phyloP scores from a whole-genome alignment of 78 protist genomes.

The Thecamonas trahens region DNA sequence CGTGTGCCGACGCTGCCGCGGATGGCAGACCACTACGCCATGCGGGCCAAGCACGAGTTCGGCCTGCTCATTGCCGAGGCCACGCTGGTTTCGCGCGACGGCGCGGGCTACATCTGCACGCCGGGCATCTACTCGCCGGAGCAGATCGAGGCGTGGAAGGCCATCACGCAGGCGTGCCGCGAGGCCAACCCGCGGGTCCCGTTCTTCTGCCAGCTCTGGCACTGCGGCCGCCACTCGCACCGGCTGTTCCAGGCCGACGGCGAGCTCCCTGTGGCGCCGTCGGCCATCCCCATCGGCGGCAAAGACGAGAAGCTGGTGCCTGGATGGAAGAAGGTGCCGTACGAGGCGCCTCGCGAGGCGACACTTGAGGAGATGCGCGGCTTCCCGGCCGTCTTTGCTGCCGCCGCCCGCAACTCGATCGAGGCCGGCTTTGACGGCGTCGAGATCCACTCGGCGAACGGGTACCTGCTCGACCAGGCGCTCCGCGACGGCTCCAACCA shows the following conservation, averaged over 20 bases:
- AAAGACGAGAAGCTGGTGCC: background rate
- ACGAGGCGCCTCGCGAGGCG: constrained; percentile 42
- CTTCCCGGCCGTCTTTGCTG: constrained; percentile 21
- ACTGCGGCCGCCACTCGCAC: constrained; percentile 33
- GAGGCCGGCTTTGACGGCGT: constrained; percentile 83
- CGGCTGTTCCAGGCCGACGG: background rate
- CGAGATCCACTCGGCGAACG: constrained; percentile 86
- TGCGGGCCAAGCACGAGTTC: constrained; percentile 29
- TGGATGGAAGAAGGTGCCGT: background rate
- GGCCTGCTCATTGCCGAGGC: constrained; percentile 57
- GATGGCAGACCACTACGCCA: constrained; percentile 42
- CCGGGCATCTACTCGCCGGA: constrained; percentile 37
- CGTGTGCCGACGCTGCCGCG: no score
- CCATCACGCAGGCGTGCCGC: constrained; percentile 43
- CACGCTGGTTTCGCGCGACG: background rate
- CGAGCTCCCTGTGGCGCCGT: background rate
- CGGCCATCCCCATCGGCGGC: background rate
- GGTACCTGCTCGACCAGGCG: constrained; percentile 71
- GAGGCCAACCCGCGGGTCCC: constrained; percentile 30
- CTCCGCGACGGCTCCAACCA: constrained; percentile 44
- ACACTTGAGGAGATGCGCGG: constrained; percentile 45
- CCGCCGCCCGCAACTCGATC: constrained; percentile 41
- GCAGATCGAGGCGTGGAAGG: constrained; percentile 49
- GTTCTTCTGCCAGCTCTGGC: constrained; percentile 54
- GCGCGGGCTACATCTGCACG: constrained; percentile 6